phyloP scores from a whole-genome alignment of 108 stramenopile genomes.

The Pseudonitzschia multistriata region DNA sequence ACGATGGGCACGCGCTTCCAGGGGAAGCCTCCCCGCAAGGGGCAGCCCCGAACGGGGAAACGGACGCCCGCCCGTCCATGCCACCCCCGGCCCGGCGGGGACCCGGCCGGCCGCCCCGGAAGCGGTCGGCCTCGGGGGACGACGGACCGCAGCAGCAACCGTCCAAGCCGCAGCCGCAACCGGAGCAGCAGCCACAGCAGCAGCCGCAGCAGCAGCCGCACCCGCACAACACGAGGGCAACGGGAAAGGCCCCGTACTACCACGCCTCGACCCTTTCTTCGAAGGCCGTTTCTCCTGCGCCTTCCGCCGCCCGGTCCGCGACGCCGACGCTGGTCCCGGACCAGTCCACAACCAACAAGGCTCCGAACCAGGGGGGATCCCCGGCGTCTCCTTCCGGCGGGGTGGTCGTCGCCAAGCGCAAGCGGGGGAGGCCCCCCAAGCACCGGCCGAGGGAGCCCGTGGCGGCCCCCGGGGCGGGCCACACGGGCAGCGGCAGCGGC shows the following conservation, averaged over 20 bases:
- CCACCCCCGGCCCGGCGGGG: background rate
- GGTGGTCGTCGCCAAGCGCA: conserved; percentile 21
- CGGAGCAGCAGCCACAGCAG: background rate
- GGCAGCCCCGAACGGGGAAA: too few relatives aligned
- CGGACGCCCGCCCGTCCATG: conserved; percentile 15
- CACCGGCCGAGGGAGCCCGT: conserved; percentile 5
- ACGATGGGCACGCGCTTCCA: conserved; percentile 6
- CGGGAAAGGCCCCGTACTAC: too few relatives aligned
- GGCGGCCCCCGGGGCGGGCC: background rate
- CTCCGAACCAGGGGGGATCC: too few relatives aligned
- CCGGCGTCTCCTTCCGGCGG: too few relatives aligned
- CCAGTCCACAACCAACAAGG: background rate
- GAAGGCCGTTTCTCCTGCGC: too few relatives aligned
- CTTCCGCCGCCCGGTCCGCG: too few relatives aligned
- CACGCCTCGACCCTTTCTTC: background rate
- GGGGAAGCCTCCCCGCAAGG: background rate
- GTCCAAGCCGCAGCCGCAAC: background rate
- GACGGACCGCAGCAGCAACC: background rate
- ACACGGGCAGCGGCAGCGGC: background rate
- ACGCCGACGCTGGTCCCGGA: background rate
- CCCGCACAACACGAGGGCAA: background rate
- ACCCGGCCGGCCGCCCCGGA: too few relatives aligned
- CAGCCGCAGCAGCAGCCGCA: background rate
- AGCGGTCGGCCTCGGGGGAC: too few relatives aligned
- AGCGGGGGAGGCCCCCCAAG: conserved; percentile 32